Evolutionary conservation across 805 yeast species (phyloP).

Genomic region (Hanseniaspora meyeri): DNA sequence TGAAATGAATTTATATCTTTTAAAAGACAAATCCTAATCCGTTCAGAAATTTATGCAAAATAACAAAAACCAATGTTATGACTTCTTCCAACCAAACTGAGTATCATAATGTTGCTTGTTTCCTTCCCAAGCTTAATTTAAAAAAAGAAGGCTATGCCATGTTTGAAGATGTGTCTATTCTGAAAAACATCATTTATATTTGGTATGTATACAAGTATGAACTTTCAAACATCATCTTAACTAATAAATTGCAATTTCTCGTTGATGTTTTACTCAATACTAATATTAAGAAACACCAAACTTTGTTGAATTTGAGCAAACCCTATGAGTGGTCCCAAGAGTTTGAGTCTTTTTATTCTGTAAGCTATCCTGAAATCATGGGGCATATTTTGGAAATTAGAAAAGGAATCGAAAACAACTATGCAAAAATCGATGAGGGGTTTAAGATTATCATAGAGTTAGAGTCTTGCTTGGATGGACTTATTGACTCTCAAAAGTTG

Average conservation of each 20-base stretch:
- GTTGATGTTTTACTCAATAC: neutral
- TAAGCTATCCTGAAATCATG: neutral
- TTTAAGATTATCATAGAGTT: neutral
- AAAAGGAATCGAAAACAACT: neutral
- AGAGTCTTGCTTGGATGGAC: neutral
- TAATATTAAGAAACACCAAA: neutral
- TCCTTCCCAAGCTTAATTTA: neutral
- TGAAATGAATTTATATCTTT: no score
- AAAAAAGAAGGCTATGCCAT: neutral
- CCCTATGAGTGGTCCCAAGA: neutral
- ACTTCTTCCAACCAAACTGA: neutral
- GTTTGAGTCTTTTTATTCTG: neutral
- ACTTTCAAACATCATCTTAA: neutral
- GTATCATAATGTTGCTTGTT: neutral
- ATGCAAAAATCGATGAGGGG: neutral
- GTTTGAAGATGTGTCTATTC: neutral
- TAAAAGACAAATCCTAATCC: no score
- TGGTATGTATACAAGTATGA: neutral
- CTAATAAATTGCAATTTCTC: neutral
- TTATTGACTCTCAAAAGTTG: neutral
- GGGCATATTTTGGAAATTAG: neutral
- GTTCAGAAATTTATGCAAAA: no score
- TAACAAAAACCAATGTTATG: neutral
- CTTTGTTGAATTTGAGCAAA: neutral
- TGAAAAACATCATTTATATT: neutral